Percentiles rank a stretch among this genome's conserved stretches.
phyloP scores from a whole-genome alignment of 768 basidiomycete genomes.

The Rhodotorula toruloides region DNA sequence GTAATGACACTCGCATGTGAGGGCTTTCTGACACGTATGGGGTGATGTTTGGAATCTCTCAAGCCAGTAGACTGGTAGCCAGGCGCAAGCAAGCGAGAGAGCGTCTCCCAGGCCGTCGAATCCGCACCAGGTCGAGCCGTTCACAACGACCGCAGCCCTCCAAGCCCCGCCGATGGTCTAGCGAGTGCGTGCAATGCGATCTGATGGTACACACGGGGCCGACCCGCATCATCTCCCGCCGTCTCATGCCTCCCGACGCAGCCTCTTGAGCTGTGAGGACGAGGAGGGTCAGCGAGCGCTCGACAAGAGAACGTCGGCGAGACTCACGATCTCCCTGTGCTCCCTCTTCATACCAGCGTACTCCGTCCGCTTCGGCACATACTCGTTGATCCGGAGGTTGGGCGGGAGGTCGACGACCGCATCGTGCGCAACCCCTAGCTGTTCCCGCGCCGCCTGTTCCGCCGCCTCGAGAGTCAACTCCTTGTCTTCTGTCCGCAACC shows the following conservation, averaged over 20 bases:
- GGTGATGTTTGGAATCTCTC: no score
- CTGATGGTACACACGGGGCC: no score
- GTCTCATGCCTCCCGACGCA: conserved; percentile 10
- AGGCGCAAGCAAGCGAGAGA: no score
- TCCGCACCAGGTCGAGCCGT: no score
- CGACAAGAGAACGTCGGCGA: not conserved
- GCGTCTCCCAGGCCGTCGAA: no score
- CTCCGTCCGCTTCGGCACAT: conserved; percentile 4
- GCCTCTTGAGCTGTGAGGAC: conserved; percentile 2
- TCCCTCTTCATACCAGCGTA: conserved; percentile 13
- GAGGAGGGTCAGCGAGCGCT: not conserved
- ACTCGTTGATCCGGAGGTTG: conserved; percentile 26
- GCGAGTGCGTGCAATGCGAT: no score
- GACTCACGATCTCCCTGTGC: conserved; percentile 24
- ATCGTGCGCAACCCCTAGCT: not conserved
- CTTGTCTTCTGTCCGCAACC: not conserved
- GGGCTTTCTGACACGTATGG: no score
- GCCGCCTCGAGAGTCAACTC: not conserved
- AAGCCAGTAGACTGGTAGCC: no score
- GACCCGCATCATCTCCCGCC: no score
- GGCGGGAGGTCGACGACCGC: not conserved
- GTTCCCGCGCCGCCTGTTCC: not conserved
- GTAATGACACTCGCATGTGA: no score
- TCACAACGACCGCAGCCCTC: no score
- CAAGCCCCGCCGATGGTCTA: no score